A percentile compares a stretch with the other conserved stretches of the same genome.
These are phyloP conservation scores for Melastoma candidum DNA, from an alignment of 441 rosid species.

Conservation along the genomic window DNA sequence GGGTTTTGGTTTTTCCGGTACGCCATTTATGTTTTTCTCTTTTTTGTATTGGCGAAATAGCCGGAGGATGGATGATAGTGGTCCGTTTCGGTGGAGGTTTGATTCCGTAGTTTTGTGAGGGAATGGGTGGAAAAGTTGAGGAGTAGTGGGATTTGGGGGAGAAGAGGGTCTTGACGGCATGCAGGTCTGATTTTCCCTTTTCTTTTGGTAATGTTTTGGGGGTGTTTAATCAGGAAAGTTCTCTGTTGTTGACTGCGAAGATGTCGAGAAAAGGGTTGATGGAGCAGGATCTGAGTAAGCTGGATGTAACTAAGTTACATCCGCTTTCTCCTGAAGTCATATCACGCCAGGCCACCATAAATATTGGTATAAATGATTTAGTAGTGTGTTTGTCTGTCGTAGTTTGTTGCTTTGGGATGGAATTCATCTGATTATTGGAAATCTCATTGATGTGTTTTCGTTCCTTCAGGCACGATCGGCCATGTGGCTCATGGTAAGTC, in stretches of 20 bases:
- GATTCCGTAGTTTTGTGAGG: no score
- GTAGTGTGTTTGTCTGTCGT: no score
- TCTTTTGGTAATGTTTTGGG: background rate
- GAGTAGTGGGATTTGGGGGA: no score
- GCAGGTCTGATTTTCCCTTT: background rate
- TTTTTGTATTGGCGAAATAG: no score
- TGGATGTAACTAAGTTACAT: slow-evolving; percentile 76
- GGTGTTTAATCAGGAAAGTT: background rate
- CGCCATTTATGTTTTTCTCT: no score
- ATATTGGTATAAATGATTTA: slow-evolving; percentile 41
- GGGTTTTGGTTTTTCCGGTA: no score
- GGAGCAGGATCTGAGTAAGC: slow-evolving; percentile 81
- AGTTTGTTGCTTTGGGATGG: no score
- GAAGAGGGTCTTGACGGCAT: no score
- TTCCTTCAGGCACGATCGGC: slow-evolving; percentile 67
- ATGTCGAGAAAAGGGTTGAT: slow-evolving; percentile 86
- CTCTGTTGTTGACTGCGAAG: slow-evolving; percentile 3
- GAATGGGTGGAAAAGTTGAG: no score
- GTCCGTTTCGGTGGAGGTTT: no score
- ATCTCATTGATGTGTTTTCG: background rate
- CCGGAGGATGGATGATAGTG: no score
- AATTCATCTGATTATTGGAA: no score
- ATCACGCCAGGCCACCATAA: slow-evolving; percentile 93
- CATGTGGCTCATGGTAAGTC: slow-evolving; percentile 98
- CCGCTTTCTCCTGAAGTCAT: slow-evolving; percentile 96